Percentiles rank a stretch among this genome's conserved stretches.
phyloP scores from a whole-genome alignment of 352 stramenopile genomes.

The Phytophthora ohioensis region DNA sequence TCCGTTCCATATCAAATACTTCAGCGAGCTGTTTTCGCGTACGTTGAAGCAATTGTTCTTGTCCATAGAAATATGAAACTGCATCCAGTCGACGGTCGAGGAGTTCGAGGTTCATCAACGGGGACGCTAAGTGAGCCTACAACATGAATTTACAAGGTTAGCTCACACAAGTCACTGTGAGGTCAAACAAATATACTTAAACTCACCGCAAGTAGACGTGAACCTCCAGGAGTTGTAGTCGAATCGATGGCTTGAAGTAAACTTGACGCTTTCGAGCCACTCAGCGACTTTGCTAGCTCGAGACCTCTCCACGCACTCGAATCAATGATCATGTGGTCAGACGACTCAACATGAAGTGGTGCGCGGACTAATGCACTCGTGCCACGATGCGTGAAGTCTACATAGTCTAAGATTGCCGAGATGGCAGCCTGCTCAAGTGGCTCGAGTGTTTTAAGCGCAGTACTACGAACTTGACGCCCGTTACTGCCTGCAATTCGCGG shows the following conservation, averaged over 20 bases:
- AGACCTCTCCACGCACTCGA: constrained; percentile 75
- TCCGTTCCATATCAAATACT: constrained; percentile 79
- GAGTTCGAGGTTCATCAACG: constrained; percentile 64
- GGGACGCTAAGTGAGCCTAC: constrained; percentile 71
- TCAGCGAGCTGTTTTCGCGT: constrained; percentile 62
- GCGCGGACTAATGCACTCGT: constrained; percentile 40
- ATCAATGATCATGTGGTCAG: constrained; percentile 86
- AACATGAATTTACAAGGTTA: constrained; percentile 6
- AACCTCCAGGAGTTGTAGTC: constrained; percentile 69
- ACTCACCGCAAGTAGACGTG: constrained; percentile 68
- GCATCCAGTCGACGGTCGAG: constrained; percentile 61
- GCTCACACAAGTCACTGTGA: background rate
- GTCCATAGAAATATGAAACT: constrained; percentile 58
- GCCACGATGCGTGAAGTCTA: constrained; percentile 68
- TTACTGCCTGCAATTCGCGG: background rate
- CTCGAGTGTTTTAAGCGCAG: constrained; percentile 30
- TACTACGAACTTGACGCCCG: constrained; percentile 6
- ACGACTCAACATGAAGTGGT: constrained; percentile 69
- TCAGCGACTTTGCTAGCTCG: constrained; percentile 70
- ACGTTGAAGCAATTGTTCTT: constrained; percentile 59
- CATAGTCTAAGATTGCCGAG: constrained; percentile 71
- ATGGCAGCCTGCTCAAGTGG: constrained; percentile 47
- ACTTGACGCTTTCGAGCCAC: constrained; percentile 66
- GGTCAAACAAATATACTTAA: background rate
- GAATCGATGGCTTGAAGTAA: constrained; percentile 74